These are phyloP conservation scores for Trametes villosa DNA, from an alignment of 768 basidiomycete genomes.

Conservation along the genomic window DNA sequence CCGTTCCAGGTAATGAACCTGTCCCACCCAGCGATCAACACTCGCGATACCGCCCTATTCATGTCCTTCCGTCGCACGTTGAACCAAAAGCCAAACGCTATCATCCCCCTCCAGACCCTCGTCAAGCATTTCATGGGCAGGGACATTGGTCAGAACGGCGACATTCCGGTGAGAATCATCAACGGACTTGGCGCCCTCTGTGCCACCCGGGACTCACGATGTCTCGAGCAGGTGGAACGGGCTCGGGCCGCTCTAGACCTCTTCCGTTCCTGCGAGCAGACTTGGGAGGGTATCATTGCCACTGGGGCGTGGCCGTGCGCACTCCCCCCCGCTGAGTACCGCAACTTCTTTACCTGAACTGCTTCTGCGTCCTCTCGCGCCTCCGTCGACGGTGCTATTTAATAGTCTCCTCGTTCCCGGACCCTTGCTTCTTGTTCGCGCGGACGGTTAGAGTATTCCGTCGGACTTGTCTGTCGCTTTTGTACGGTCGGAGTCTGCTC, in stretches of 20 bases:
- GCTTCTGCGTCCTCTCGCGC: not conserved
- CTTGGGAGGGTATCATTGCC: conserved; percentile 50
- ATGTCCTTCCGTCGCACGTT: conserved; percentile 52
- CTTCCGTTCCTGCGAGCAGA: conserved; percentile 53
- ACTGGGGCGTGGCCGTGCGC: conserved; percentile 58
- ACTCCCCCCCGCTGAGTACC: conserved; percentile 30
- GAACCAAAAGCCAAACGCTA: conserved; percentile 35
- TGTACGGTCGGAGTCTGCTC: not conserved
- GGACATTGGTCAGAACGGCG: conserved; percentile 43
- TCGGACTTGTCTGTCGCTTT: not conserved
- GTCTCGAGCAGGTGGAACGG: conserved; percentile 44
- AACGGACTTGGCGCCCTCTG: not conserved
- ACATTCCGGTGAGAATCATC: conserved; percentile 44
- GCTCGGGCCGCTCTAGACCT: conserved; percentile 56
- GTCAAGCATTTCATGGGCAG: conserved; percentile 51
- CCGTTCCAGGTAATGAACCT: conserved; percentile 50
- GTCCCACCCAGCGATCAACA: conserved; percentile 54
- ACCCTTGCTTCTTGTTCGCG: not conserved
- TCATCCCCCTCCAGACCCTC: conserved; percentile 46
- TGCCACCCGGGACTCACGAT: conserved; percentile 12
- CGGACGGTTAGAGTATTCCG: not conserved
- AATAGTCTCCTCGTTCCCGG: not conserved
- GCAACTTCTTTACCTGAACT: conserved; percentile 29
- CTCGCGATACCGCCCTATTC: conserved; percentile 59
- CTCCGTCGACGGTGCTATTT: not conserved